Conservation (phyloP, 352 stramenopile species). For the Aphanomyces cochlioides region DNA sequence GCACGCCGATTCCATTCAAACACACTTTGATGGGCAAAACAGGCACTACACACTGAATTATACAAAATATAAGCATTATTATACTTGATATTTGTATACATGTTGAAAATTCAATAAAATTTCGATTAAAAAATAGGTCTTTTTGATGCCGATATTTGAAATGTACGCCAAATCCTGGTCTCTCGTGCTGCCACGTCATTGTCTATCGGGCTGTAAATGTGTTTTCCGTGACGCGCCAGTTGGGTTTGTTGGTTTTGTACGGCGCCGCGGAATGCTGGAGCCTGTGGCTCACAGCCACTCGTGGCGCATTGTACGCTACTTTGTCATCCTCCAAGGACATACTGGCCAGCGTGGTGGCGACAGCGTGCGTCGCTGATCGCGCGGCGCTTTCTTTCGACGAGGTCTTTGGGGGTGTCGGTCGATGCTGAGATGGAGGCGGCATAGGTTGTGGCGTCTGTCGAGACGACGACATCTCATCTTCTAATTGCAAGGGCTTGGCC, state of each 20-base stretch:
- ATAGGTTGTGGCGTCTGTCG: too few relatives aligned
- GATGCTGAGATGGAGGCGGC: too few relatives aligned
- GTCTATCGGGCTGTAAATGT: conserved; percentile 27
- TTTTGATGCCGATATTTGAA: too few relatives aligned
- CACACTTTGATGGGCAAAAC: conserved; percentile 8
- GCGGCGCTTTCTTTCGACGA: too few relatives aligned
- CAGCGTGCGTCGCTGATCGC: background rate
- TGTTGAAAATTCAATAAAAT: background rate
- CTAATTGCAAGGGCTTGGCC: too few relatives aligned
- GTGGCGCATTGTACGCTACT: background rate
- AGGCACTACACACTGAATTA: background rate
- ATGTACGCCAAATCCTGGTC: too few relatives aligned
- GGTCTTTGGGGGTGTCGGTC: too few relatives aligned
- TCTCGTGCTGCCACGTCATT: too few relatives aligned
- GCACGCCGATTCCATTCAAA: background rate
- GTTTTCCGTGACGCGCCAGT: conserved; percentile 26
- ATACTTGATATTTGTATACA: background rate
- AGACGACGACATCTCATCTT: too few relatives aligned
- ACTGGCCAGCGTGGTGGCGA: conserved; percentile 1
- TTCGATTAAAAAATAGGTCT: background rate
- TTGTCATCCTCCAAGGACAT: conserved; percentile 3
- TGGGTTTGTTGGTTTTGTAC: conserved; percentile 30
- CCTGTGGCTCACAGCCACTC: conserved; percentile 17
- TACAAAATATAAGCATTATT: background rate
- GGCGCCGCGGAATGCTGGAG: background rate